These are phyloP conservation scores for Tolypocladium tundrense DNA, from an alignment of 2,329 filamentous ascomycete genomes.

Conservation along the genomic window DNA sequence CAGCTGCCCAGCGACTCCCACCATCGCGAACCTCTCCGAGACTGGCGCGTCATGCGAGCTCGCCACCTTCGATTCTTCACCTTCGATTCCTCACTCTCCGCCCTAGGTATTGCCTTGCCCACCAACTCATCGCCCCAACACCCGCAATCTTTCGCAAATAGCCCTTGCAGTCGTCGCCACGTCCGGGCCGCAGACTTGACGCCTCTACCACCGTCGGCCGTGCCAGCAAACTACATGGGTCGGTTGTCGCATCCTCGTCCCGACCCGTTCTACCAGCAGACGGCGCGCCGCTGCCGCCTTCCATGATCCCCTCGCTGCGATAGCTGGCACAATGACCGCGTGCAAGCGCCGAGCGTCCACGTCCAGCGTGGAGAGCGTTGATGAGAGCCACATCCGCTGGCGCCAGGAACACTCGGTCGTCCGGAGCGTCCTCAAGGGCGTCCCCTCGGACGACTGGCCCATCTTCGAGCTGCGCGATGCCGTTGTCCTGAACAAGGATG, in stretches of 20 bases:
- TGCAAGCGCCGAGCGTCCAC: constrained; percentile 31
- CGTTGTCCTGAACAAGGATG: constrained; percentile 44
- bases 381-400: constrained; percentile 24
- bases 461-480: constrained; percentile 52
- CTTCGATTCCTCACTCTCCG: neutral
- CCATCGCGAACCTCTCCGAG: neutral
- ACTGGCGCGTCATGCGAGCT: neutral
- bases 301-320: constrained; percentile 6
- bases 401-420: constrained; percentile 24
- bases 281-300: neutral
- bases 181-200: neutral
- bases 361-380: constrained; percentile 33
- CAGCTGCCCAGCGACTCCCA: neutral
- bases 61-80: neutral
- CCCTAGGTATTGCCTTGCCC: neutral
- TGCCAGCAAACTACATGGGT: neutral
- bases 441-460: constrained; percentile 43
- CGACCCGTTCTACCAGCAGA: neutral
- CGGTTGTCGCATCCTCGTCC: neutral
- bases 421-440: constrained; percentile 12
- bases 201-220: neutral
- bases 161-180: neutral
- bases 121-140: neutral
- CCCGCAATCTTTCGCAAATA: neutral
- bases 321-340: constrained; percentile 21